Percentiles rank a stretch among this genome's conserved stretches.
phyloP scores from a whole-genome alignment of 176 grass and related monocot genomes.

The Eragrostis curvula region DNA sequence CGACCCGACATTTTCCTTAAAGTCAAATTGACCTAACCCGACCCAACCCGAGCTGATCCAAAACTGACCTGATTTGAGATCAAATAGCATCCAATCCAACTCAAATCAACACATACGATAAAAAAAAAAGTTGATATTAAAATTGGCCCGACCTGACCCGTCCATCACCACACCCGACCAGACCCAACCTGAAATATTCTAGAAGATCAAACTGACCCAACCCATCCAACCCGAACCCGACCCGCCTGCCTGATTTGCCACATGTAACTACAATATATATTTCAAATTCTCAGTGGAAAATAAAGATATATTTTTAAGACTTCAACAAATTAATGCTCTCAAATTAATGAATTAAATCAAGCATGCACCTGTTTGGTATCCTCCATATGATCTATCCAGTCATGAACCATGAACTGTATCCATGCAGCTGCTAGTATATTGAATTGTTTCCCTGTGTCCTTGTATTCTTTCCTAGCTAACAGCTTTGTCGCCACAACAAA shows the following conservation, averaged over 20 bases:
- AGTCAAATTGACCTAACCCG: no score
- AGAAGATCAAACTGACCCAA: slow-evolving; percentile 32
- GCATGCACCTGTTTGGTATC: slow-evolving; percentile 56
- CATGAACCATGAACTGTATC: slow-evolving; percentile 83
- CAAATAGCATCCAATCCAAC: no score
- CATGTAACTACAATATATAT: slow-evolving; percentile 22
- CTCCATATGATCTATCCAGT: slow-evolving; percentile 74
- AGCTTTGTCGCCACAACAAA: slow-evolving; percentile 58
- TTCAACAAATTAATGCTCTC: slow-evolving; percentile 9
- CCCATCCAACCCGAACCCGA: background rate
- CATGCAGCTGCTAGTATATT: slow-evolving; percentile 66
- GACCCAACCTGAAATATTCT: slow-evolving; percentile 11
- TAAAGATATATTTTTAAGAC: slow-evolving; percentile 10
- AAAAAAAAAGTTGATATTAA: no score
- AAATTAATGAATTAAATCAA: slow-evolving; percentile 35
- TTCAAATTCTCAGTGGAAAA: slow-evolving; percentile 26
- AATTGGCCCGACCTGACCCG: background rate
- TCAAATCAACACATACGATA: no score
- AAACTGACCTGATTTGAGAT: no score
- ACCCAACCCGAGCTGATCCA: no score
- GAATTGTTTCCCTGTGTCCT: slow-evolving; percentile 67
- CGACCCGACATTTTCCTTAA: no score
- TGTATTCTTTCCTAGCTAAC: slow-evolving; percentile 50
- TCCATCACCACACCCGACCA: no score
- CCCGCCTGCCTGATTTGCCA: background rate